These are phyloP conservation scores for Podaxis sp. DNA, from an alignment of 768 basidiomycete genomes.

Conservation along the genomic window DNA sequence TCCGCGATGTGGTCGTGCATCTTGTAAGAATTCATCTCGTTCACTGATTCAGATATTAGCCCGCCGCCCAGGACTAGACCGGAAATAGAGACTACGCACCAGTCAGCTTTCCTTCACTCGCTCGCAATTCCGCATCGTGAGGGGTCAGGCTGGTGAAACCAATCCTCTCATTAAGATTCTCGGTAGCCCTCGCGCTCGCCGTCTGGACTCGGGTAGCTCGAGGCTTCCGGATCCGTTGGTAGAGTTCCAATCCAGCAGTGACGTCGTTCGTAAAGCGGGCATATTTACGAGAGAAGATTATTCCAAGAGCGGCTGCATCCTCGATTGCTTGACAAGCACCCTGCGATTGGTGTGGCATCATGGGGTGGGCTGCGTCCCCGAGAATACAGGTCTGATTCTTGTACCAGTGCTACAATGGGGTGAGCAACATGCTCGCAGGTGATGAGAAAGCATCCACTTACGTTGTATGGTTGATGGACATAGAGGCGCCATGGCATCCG, in stretches of 20 bases:
- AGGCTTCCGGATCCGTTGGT: slow-evolving; percentile 28
- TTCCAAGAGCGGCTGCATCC: slow-evolving; percentile 30
- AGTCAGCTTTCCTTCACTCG: slow-evolving; percentile 26
- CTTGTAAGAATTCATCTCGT: slow-evolving; percentile 31
- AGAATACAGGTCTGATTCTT: slow-evolving; percentile 26
- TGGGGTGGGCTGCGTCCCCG: slow-evolving; percentile 28
- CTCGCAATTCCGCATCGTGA: slow-evolving; percentile 25
- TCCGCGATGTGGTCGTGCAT: slow-evolving; percentile 25
- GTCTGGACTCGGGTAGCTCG: slow-evolving; percentile 29
- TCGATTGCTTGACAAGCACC: slow-evolving; percentile 31
- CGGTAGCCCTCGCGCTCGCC: slow-evolving; percentile 27
- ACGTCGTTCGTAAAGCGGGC: slow-evolving; percentile 24
- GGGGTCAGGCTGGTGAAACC: slow-evolving; percentile 29
- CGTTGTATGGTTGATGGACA: slow-evolving; percentile 29
- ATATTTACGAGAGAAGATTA: slow-evolving; percentile 29
- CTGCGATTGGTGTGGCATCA: slow-evolving; percentile 31
- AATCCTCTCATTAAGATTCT: slow-evolving; percentile 30
- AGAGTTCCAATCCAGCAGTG: slow-evolving; percentile 23
- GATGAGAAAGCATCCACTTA: slow-evolving; percentile 8
- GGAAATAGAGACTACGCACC: slow-evolving; percentile 18
- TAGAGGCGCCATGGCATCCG: slow-evolving; percentile 35
- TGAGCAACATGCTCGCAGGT: not conserved
- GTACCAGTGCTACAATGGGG: slow-evolving; percentile 21
- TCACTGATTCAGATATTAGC: slow-evolving; percentile 19
- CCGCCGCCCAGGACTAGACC: not conserved